Conservation (phyloP, 768 basidiomycete genomes). For the Clitopilus hobsonii region DNA sequence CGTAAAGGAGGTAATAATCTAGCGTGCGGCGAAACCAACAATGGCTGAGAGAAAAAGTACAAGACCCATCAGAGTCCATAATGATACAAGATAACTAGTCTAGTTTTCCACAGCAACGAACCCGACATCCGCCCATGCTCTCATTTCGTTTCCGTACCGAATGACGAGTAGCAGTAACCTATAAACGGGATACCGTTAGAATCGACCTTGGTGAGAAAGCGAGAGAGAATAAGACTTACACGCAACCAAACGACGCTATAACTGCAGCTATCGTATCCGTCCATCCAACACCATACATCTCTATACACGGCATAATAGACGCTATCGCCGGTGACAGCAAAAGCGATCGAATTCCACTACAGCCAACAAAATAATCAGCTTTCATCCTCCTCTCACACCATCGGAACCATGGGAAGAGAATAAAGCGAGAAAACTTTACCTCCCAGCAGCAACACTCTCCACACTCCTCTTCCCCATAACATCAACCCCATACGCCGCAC, state of each 20-base stretch:
- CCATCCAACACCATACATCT: slow-evolving; percentile 42
- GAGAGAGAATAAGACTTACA: slow-evolving; percentile 31
- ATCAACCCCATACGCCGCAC: slow-evolving; percentile 56
- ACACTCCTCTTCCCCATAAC: slow-evolving; percentile 57
- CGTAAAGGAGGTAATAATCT: not conserved
- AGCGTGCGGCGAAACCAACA: too few species aligned
- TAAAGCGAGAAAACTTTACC: slow-evolving; percentile 13
- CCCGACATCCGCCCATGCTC: slow-evolving; percentile 53
- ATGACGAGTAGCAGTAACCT: slow-evolving; percentile 53
- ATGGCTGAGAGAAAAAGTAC: too few species aligned
- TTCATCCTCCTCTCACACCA: too few species aligned
- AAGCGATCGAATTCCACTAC: slow-evolving; percentile 44
- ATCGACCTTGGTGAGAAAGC: not conserved
- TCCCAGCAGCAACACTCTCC: slow-evolving; percentile 60
- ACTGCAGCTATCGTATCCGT: slow-evolving; percentile 45
- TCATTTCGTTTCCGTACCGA: slow-evolving; percentile 50
- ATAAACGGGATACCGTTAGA: too few species aligned
- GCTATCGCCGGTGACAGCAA: slow-evolving; percentile 39
- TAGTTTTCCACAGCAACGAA: slow-evolving; percentile 37
- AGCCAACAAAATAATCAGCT: not conserved
- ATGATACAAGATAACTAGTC: not conserved
- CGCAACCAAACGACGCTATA: slow-evolving; percentile 44
- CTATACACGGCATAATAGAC: slow-evolving; percentile 48
- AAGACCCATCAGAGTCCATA: not conserved
- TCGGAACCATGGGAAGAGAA: not conserved